Base-by-base conservation (phyloP, 345 rosid species). In the Populus euphratica region DNA sequence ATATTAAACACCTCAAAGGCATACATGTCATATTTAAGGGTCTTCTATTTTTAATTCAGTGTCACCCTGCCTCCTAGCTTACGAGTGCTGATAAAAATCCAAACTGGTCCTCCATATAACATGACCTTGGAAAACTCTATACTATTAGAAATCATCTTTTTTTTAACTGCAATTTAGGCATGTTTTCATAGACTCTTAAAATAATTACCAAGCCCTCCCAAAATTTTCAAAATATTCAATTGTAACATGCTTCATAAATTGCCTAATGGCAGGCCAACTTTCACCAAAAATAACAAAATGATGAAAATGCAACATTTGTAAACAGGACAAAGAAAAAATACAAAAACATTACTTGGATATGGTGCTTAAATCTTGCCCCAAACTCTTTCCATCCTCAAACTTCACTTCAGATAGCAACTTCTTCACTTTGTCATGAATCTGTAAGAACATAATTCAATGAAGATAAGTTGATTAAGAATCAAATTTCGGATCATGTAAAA, bases 361-460 rank as follows among this genome's bases (percentile, higher is more conserved):
- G 78, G 43, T 74, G 43, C 70, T 80, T 79, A 83, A 68, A 76
- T 93, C 93, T 80, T 81, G 88, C 83, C 88, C 89, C 84, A 76
- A 80, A 79, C 86, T 81, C 76, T 85, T 88, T 73, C 80, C 82
- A 73, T 83, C 88, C 74, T 89, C 96, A 68, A 38, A 68, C 80
- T 87, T 89, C 78, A 90, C 75, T 72, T 78, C 38, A 73, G 92
- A 86, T 54, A 84, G 86, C 81, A 93, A 76, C 81, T 90, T 92
- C 89, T 84, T 90, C 85, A 91, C 89, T 83, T 87, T 90, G 18
- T 79, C 83, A 85, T 81, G 88, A 80, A 92, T 88, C 99, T 94
- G 82, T 56, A 83, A 79, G 52, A 64, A 71, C 49, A 73, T 62
- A 83, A 63, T 72, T 23, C 13, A 59, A 73, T 33, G 38, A 35